These are phyloP conservation scores for Euphorbia peplus DNA, from an alignment of 345 rosid species.

Conservation along the genomic window DNA sequence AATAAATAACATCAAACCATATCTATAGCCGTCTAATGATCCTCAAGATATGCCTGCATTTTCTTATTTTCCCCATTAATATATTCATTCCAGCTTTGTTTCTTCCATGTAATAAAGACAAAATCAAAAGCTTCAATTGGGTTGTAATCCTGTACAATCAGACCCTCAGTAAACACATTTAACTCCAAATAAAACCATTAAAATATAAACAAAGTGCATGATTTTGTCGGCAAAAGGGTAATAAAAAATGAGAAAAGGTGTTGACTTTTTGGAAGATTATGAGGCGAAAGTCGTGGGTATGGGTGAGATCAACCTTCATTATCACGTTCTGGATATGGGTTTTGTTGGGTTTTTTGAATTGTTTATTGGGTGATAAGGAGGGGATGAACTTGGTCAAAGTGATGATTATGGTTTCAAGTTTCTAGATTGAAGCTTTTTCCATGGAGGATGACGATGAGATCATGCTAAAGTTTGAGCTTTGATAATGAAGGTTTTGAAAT, in stretches of 20 bases:
- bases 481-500: too few relatives aligned
- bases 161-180: neutral
- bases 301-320: too few relatives aligned
- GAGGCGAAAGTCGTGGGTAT: slow-evolving; percentile 2
- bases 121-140: neutral
- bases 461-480: too few relatives aligned
- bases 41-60: neutral
- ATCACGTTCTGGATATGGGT: neutral
- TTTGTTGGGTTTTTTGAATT: neutral
- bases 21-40: neutral
- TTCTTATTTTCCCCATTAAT: neutral
- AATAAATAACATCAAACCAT: neutral
- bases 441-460: neutral
- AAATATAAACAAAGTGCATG: neutral
- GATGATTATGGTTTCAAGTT: neutral
- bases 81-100: neutral
- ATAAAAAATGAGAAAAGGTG: neutral
- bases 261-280: slow-evolving; percentile 3
- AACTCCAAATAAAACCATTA: neutral
- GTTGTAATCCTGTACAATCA: neutral
- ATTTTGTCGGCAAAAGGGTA: neutral
- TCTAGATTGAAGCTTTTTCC: neutral
- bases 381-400: neutral
- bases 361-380: neutral
- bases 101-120: neutral